Percentiles rank a stretch among this genome's conserved stretches.
phyloP scores from a whole-genome alignment of 176 grass and related monocot genomes.

The Cenchrus purpureus region DNA sequence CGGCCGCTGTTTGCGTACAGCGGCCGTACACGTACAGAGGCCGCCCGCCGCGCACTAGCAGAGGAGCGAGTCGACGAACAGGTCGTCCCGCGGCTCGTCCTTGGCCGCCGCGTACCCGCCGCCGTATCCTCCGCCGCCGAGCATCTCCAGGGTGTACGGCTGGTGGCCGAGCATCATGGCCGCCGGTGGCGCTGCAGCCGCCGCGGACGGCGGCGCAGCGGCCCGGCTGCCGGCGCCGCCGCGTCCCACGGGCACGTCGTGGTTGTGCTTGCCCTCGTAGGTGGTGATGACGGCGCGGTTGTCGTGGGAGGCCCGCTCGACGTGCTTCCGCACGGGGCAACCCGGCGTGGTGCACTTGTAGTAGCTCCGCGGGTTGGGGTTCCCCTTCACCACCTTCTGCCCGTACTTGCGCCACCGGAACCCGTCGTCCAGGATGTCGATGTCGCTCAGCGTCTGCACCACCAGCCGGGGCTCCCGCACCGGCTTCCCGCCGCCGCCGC shows the following conservation, averaged over 20 bases:
- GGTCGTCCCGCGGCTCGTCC: conserved; percentile 72
- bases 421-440: conserved; percentile 76
- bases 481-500: conserved; percentile 39
- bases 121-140: not conserved
- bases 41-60: conserved; percentile 31
- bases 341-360: conserved; percentile 79
- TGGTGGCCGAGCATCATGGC: not conserved
- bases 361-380: conserved; percentile 80
- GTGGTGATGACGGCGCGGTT: conserved; percentile 72
- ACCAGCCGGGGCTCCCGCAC: conserved; percentile 69
- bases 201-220: not conserved
- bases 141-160: conserved; percentile 43
- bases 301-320: conserved; percentile 70
- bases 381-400: conserved; percentile 81
- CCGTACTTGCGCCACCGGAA: conserved; percentile 81
- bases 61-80: conserved; percentile 69
- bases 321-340: conserved; percentile 80
- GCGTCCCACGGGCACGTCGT: conserved; percentile 71
- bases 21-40: conserved; percentile 4
- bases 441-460: conserved; percentile 79
- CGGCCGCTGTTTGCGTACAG: not conserved
- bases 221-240: conserved; percentile 45
- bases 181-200: too few species aligned
- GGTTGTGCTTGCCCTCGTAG: conserved; percentile 85
- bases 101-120: conserved; percentile 44